These are phyloP conservation scores for Eutypella sp. DNA, from an alignment of 2,329 filamentous ascomycete genomes.

Conservation along the genomic window DNA sequence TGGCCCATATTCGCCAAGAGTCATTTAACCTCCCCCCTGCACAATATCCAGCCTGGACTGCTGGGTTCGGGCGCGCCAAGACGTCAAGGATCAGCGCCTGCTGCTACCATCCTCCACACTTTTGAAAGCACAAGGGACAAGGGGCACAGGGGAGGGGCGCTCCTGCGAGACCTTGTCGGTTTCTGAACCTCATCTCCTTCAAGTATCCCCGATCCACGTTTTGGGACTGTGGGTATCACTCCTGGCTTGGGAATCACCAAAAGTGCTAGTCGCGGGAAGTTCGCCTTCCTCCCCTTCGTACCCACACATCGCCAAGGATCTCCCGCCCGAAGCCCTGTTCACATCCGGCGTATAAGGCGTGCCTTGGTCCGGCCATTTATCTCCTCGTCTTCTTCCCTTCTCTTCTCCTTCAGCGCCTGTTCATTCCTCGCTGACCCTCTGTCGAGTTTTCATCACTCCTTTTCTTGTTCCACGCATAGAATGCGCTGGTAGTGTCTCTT, in stretches of 20 bases:
- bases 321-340: slow-evolving; percentile 11
- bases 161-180: slow-evolving; percentile 22
- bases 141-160: neutral
- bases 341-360: slow-evolving; percentile 30
- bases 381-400: slow-evolving; percentile 21
- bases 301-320: slow-evolving; percentile 20
- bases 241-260: slow-evolving; percentile 22
- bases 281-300: slow-evolving; percentile 16
- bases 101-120: slow-evolving; percentile 18
- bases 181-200: slow-evolving; percentile 24
- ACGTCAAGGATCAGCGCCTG: slow-evolving; percentile 15
- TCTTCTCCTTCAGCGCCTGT: slow-evolving; percentile 27
- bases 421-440: slow-evolving; percentile 20
- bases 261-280: slow-evolving; percentile 22
- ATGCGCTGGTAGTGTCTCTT: slow-evolving; percentile 45
- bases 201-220: slow-evolving; percentile 32
- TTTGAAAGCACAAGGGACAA: neutral
- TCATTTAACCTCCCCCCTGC: slow-evolving; percentile 12
- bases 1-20: slow-evolving; percentile 3
- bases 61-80: slow-evolving; percentile 2
- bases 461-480: slow-evolving; percentile 34
- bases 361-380: slow-evolving; percentile 36
- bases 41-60: too few relatives aligned
- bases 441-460: slow-evolving; percentile 24
- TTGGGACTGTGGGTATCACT: slow-evolving; percentile 36